Evolutionary conservation across 345 rosid genomes (phyloP).

Genomic region (Trapa bicornis): DNA sequence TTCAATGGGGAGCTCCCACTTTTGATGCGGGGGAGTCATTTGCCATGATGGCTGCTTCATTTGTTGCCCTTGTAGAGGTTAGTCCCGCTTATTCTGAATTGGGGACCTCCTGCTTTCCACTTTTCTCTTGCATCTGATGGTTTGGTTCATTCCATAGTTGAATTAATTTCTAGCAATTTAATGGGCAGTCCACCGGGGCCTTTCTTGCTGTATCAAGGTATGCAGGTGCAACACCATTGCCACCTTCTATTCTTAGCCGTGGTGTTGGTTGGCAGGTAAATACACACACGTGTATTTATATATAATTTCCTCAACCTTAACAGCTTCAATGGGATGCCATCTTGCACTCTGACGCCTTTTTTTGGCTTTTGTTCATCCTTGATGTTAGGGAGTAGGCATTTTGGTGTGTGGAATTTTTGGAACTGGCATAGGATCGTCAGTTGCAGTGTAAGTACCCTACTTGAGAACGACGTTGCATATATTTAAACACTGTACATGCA

Average conservation of each 20-base stretch:
- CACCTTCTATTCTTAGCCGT: conserved; percentile 90
- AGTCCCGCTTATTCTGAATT: not conserved
- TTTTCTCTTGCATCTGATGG: not conserved
- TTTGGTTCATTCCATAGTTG: not conserved
- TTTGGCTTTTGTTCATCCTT: not conserved
- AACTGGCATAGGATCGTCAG: conserved; percentile 84
- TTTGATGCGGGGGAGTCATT: conserved; percentile 96
- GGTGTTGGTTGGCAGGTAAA: conserved; percentile 98
- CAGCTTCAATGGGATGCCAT: not conserved
- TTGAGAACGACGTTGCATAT: not conserved
- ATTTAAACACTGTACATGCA: not conserved
- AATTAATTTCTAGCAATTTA: not conserved
- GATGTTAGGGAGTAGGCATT: conserved; percentile 76
- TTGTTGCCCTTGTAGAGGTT: conserved; percentile 89
- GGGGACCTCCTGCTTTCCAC: not conserved
- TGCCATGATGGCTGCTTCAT: conserved; percentile 92
- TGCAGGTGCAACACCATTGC: conserved; percentile 87
- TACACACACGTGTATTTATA: not conserved
- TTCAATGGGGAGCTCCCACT: conserved; percentile 98
- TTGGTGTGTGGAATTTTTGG: conserved; percentile 88
- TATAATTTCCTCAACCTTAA: not conserved
- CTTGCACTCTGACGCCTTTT: not conserved
- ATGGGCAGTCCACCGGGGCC: conserved; percentile 74
- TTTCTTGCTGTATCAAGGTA: conserved; percentile 75
- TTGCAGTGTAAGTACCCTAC: conserved; percentile 55